Evolutionary conservation across 108 stramenopile species (phyloP).

Genomic region (Schizochytrium sp.): DNA sequence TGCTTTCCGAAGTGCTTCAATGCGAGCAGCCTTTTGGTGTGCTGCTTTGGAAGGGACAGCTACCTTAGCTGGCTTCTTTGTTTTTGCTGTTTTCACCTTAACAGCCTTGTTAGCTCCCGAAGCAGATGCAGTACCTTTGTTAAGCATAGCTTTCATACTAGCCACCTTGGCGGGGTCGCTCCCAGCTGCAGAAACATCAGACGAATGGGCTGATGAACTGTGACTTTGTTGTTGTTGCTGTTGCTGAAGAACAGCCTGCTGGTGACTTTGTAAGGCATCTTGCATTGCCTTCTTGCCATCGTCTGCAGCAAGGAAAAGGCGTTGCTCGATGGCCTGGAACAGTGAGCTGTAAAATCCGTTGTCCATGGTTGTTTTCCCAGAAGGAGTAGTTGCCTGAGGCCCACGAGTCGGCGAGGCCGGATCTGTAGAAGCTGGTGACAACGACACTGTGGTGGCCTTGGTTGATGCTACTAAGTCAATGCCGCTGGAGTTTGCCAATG

Average conservation of each 20-base stretch:
- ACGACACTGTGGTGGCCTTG: not conserved
- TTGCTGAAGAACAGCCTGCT: not conserved
- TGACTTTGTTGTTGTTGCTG: not conserved
- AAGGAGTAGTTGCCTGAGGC: not conserved
- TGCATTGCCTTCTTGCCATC: conserved; percentile 50
- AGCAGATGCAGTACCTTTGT: not conserved
- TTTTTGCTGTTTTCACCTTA: not conserved
- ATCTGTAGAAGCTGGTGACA: not conserved
- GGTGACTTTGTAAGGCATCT: not conserved
- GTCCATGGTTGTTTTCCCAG: not conserved
- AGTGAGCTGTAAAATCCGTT: conserved; percentile 4
- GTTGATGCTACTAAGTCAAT: not conserved
- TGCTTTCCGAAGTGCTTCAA: conserved; percentile 27
- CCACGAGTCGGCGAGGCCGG: not conserved
- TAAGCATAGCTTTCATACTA: not conserved
- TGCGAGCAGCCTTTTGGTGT: conserved; percentile 38
- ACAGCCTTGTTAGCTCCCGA: not conserved
- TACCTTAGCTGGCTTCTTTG: not conserved
- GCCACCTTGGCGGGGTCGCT: not conserved
- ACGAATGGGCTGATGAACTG: not conserved
- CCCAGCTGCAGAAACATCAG: no score
- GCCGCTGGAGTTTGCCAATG: not conserved
- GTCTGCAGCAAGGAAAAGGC: conserved; percentile 16
- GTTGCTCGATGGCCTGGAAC: not conserved
- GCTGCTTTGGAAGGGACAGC: conserved; percentile 12